Conservation (phyloP, 129 eudicot genomes). For the Helianthus tuberosus region DNA sequence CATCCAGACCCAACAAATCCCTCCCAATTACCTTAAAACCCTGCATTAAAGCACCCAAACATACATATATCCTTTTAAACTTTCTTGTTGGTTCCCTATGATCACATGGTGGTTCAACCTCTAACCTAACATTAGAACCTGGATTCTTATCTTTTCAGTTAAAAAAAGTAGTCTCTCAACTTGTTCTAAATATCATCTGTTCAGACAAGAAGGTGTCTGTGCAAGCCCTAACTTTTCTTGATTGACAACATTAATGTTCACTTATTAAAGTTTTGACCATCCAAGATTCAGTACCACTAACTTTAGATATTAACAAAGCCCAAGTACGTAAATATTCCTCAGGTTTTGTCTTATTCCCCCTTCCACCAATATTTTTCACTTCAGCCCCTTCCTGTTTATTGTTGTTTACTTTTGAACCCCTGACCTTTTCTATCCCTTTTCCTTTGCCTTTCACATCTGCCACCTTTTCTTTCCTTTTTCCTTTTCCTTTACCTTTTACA, state of each 20-base stretch:
- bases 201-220: background rate
- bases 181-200: background rate
- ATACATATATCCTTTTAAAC: no score
- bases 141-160: no score
- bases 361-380: background rate
- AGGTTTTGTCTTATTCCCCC: background rate
- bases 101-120: no score
- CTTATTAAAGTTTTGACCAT: background rate
- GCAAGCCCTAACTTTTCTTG: background rate
- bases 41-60: no score
- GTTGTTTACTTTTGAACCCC: background rate
- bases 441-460: no score
- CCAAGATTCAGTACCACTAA: background rate
- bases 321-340: background rate
- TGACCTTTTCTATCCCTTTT: background rate
- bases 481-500: no score
- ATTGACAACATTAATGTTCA: background rate
- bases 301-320: background rate
- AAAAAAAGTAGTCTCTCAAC: background rate
- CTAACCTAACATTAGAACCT: no score
- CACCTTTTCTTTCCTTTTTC: no score
- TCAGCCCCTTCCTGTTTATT: background rate
- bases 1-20: no score
- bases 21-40: no score
- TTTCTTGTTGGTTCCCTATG: no score